Evolutionary conservation across 2,329 filamentous ascomycete genomes (phyloP), one percentile per base, ranked within the genome.

Genomic region (Alternaria angustiovoidea): DNA sequence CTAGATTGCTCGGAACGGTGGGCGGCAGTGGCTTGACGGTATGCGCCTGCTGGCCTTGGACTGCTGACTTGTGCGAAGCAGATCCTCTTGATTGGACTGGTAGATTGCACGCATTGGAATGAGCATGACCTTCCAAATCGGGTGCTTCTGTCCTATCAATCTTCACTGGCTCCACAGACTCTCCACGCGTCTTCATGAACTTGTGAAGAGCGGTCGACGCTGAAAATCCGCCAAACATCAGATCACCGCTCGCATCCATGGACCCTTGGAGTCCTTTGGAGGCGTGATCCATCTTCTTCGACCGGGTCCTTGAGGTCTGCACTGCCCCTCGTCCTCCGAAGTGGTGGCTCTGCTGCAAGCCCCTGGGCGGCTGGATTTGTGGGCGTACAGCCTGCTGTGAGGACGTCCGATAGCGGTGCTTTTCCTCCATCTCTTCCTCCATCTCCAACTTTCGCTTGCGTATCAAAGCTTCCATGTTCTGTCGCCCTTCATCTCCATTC

Each of bases 171-270:
- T 62, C 44, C 12, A 58, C 34, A 5, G 51, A 47, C 59, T 68
- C 74, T 24, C 82, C 81, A 54, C 82, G 80, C 7, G 83, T 73
- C 51, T 82, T 77, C 78, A 87, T 84, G 64, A 86, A 88, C 28
- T 80, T 82, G 5, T 81, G 77, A 30, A 87, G 67, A 4, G 82
- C 81, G 8, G 74, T 75, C 11, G 67, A 75, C 26, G 78, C 79
- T 63, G 81, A 81, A 66, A 82, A 81, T 1, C 74, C 71, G 16
- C 72, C 76, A 54, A 77, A 75, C 69, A 78, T 75, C 3, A 77
- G 67, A 36, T 64, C 68, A 38, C 39, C 65, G 3, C 66, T 61
- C 12, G 14, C 5, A 5, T 55, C 8, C 49, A 55, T 16, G 22
- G 43, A 4, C 9, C 7, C 3, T 57, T 14, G n/a, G 14, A 18